These are phyloP conservation scores for Citrus cavaleriei DNA, from an alignment of 345 rosid genomes.

Conservation along the genomic window DNA sequence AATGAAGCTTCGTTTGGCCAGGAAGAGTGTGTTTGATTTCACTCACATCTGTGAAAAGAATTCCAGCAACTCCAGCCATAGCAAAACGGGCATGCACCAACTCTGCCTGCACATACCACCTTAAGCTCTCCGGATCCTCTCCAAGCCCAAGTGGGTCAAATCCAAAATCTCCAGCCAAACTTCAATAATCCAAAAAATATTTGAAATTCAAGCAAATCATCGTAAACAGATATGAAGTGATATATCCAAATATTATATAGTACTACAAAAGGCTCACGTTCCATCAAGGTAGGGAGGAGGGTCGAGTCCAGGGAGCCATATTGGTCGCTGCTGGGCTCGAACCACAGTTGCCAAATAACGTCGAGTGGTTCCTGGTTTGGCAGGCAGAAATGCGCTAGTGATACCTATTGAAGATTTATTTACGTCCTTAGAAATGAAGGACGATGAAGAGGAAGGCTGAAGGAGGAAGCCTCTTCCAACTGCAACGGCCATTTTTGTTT, in stretches of 20 bases:
- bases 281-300: conserved; percentile 89
- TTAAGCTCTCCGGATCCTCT: conserved; percentile 83
- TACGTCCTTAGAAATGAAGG: not conserved
- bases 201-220: not conserved
- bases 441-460: conserved; percentile 34
- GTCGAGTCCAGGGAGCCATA: conserved; percentile 93
- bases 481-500: conserved; percentile 31
- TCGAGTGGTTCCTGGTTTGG: conserved; percentile 9
- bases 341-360: conserved; percentile 14
- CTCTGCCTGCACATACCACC: conserved; percentile 97
- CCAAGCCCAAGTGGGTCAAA: conserved; percentile 95
- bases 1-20: not conserved
- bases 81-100: conserved; percentile 91
- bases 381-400: conserved; percentile 11
- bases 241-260: not conserved
- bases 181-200: conserved; percentile 9
- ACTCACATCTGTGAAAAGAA: conserved; percentile 84
- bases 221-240: not conserved
- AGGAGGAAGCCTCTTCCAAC: conserved; percentile 32
- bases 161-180: conserved; percentile 87
- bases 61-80: conserved; percentile 90
- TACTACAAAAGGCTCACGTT: conserved; percentile 44
- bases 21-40: not conserved
- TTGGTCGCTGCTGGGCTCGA: conserved; percentile 67
- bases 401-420: conserved; percentile 11